These are phyloP conservation scores for Dothideomycetes sp. DNA, from an alignment of 2,329 filamentous ascomycete genomes.

Conservation along the genomic window DNA sequence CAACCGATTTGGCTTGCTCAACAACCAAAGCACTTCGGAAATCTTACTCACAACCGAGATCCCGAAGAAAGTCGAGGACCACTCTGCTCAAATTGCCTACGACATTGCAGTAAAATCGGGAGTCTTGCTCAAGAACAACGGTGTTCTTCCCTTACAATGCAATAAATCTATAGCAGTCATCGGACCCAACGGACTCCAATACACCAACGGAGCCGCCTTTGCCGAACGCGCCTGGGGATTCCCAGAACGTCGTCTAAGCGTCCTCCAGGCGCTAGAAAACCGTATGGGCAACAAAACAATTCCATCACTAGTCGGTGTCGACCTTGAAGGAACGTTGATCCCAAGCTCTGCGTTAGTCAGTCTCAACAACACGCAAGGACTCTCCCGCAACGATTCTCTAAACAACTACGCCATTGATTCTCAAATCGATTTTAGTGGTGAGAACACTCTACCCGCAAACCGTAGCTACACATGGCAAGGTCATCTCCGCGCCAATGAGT, in stretches of 20 bases:
- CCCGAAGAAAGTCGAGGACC: background rate
- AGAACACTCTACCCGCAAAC: background rate
- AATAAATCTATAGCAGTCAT: background rate
- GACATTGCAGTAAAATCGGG: background rate
- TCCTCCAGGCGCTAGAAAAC: background rate
- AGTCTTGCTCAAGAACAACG: background rate
- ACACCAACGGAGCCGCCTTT: background rate
- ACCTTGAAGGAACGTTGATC: background rate
- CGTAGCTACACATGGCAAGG: background rate
- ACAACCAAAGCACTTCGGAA: background rate
- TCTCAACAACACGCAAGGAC: background rate
- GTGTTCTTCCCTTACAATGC: background rate
- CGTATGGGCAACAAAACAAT: background rate
- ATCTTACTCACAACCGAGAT: background rate
- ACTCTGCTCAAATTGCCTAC: background rate
- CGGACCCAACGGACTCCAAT: background rate
- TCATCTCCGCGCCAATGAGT: background rate
- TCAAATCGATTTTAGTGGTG: background rate
- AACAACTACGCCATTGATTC: background rate
- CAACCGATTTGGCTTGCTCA: background rate
- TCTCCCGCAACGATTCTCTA: background rate
- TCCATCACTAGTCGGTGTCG: background rate
- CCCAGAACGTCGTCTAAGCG: background rate
- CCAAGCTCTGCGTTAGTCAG: background rate
- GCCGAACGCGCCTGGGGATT: background rate